Evolutionary conservation across 169 alveolate species (phyloP).

Genomic region (Eimeria tenella): DNA sequence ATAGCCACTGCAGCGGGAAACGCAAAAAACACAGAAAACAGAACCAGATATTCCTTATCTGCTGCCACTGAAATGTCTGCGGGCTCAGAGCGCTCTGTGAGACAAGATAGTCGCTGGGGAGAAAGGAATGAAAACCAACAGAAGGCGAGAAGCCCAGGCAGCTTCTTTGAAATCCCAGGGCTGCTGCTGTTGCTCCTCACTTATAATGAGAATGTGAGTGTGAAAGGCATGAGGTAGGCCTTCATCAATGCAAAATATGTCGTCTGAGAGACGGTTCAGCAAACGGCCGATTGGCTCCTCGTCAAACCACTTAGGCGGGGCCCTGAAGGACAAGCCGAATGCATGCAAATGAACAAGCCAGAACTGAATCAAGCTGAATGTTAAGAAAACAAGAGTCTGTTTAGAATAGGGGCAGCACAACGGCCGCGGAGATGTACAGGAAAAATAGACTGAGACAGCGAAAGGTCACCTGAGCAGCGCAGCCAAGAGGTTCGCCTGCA

Average conservation of each 20-base stretch:
- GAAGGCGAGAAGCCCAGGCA: too few relatives aligned
- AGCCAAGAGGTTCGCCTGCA: conserved; percentile 45
- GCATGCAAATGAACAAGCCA: neutral
- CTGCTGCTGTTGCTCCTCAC: neutral
- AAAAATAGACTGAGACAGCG: too few relatives aligned
- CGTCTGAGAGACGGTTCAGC: conserved; percentile 82
- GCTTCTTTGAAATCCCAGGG: neutral
- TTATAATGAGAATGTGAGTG: conserved; percentile 15
- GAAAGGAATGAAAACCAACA: too few relatives aligned
- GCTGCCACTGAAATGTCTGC: neutral
- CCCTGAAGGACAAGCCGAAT: neutral
- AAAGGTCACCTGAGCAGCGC: conserved; percentile 9
- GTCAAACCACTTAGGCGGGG: conserved; percentile 48
- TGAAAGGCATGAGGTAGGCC: conserved; percentile 21
- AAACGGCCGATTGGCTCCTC: conserved; percentile 82
- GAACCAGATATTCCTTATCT: neutral
- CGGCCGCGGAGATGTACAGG: too few relatives aligned
- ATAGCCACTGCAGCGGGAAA: conserved; percentile 24
- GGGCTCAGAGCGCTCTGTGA: too few relatives aligned
- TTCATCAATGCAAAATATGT: conserved; percentile 76
- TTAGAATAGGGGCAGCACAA: too few relatives aligned
- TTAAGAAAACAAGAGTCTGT: neutral
- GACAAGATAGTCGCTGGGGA: too few relatives aligned
- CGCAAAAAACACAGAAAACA: neutral
- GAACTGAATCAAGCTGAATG: neutral